These are phyloP conservation scores for Puccinia coronata DNA, from an alignment of 1,284 basidiomycete species.

Conservation along the genomic window DNA sequence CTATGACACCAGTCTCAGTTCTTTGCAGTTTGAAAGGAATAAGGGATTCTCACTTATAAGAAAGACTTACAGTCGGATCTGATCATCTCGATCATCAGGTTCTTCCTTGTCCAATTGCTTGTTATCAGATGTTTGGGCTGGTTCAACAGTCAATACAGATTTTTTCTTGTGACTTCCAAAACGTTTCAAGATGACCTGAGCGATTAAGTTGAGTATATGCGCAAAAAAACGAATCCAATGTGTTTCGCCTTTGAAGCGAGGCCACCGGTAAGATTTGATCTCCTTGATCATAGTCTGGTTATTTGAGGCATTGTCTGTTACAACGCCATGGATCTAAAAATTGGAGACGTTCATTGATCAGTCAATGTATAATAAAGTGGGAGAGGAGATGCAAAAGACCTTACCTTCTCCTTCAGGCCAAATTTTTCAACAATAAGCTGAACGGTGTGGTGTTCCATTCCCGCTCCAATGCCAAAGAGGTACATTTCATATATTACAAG, in stretches of 20 bases:
- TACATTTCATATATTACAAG: too few relatives aligned
- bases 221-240: neutral
- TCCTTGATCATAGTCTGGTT: neutral
- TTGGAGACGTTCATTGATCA: neutral
- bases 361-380: too few relatives aligned
- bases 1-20: too few relatives aligned
- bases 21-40: neutral
- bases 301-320: neutral
- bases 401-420: too few relatives aligned
- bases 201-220: slow-evolving; percentile 8
- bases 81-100: neutral
- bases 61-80: slow-evolving; percentile 18
- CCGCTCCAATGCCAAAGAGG: too few relatives aligned
- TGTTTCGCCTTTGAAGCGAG: slow-evolving; percentile 2
- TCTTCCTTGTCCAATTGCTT: neutral
- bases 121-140: neutral
- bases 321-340: neutral
- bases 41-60: neutral
- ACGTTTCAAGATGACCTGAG: neutral
- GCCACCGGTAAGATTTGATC: neutral
- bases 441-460: too few relatives aligned
- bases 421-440: too few relatives aligned
- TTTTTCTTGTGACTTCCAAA: slow-evolving; percentile 16
- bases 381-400: too few relatives aligned
- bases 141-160: neutral